Evolutionary conservation across 164 flowering plant genomes (phyloP).

Genomic region (Echeveria elegans): DNA sequence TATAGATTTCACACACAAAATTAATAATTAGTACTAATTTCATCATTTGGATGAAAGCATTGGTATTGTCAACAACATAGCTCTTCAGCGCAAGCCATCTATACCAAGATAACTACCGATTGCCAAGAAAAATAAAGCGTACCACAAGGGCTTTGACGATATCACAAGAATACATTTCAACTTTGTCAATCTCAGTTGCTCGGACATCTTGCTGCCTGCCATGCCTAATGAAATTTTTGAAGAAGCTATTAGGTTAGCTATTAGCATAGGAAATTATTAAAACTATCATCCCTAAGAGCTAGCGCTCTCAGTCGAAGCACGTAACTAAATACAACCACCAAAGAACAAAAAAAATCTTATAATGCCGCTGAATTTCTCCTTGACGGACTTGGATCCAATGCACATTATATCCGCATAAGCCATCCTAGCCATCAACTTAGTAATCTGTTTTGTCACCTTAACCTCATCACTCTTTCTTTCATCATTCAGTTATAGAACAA

Average conservation of each 20-base stretch:
- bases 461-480: too few relatives aligned
- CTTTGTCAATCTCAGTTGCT: conserved; percentile 97
- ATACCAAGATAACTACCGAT: not conserved
- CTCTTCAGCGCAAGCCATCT: not conserved
- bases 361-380: conserved; percentile 74
- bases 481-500: too few relatives aligned
- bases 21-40: too few relatives aligned
- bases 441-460: conserved; percentile 74
- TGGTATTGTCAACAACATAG: not conserved
- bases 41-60: too few relatives aligned
- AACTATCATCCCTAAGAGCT: too few relatives aligned
- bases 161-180: conserved; percentile 90
- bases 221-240: not conserved
- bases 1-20: too few relatives aligned
- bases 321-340: too few relatives aligned
- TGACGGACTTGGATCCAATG: conserved; percentile 74
- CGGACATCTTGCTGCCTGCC: conserved; percentile 97
- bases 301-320: too few relatives aligned
- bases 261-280: too few relatives aligned
- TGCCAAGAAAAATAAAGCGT: conserved; percentile 32
- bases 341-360: conserved; percentile 48
- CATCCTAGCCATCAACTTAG: conserved; percentile 77
- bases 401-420: conserved; percentile 89
- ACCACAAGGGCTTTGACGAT: conserved; percentile 83
- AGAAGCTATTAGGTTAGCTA: not conserved